A percentile compares a stretch with the other conserved stretches of the same genome.
Evolutionary conservation across 257 asterid genomes (phyloP).

Genomic region (Gynochthodes officinalis): DNA sequence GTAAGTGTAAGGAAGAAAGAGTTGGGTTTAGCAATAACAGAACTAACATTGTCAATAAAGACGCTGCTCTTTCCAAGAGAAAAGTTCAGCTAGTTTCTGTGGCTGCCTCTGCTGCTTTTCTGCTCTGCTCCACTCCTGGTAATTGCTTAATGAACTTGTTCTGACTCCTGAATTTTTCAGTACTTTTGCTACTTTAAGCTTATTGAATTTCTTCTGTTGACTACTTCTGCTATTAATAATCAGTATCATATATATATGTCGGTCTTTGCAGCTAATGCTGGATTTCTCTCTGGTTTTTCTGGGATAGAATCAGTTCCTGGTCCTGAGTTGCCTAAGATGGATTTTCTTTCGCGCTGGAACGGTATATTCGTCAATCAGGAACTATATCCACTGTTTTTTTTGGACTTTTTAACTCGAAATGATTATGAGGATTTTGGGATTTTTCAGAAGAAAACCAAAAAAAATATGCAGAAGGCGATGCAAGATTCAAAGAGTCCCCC

Average conservation of each 20-base stretch:
- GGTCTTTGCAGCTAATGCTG: constrained; percentile 83
- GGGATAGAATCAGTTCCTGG: constrained; percentile 95
- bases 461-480: constrained; percentile 76
- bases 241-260: neutral
- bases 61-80: constrained; percentile 4
- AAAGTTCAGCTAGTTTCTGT: constrained; percentile 10
- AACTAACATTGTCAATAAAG: neutral
- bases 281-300: constrained; percentile 68
- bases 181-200: too few species aligned
- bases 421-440: neutral
- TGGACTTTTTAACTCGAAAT: constrained; percentile 11
- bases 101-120: constrained; percentile 20
- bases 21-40: constrained; percentile 28
- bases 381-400: constrained; percentile 2
- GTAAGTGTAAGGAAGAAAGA: neutral
- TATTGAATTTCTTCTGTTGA: too few species aligned
- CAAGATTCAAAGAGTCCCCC: constrained; percentile 85
- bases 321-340: constrained; percentile 78
- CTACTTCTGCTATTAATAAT: neutral
- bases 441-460: constrained; percentile 85
- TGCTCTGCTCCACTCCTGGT: constrained; percentile 25
- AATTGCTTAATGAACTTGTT: constrained; percentile 5
- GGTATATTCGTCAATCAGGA: constrained; percentile 36
- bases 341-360: constrained; percentile 70
- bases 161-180: constrained; percentile 17